Evolutionary conservation across 2,329 filamentous ascomycete genomes (phyloP).

Genomic region (Penicillium crustosum): DNA sequence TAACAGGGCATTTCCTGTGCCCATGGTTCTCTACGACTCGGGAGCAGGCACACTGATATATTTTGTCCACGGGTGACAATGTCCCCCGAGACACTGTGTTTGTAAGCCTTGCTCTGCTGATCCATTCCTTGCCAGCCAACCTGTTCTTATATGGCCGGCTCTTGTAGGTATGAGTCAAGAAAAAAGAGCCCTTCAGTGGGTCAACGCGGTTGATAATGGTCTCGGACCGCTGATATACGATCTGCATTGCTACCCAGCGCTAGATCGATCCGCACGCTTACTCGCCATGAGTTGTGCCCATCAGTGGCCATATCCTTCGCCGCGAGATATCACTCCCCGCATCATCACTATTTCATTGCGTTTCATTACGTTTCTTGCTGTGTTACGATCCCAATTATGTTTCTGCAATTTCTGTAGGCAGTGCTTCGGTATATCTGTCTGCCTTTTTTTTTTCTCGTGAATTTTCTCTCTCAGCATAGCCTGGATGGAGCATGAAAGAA

Average conservation of each 20-base stretch:
- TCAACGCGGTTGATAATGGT: constrained; percentile 5
- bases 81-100: not conserved
- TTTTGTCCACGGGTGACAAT: constrained; percentile 2
- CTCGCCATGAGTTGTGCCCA: constrained; percentile 5
- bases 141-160: not conserved
- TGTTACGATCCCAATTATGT: constrained; percentile 13
- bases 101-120: not conserved
- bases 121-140: constrained; percentile 3
- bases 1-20: not conserved
- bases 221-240: constrained; percentile 11
- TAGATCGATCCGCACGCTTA: constrained; percentile 10
- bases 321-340: not conserved
- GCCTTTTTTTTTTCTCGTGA: constrained; percentile 6
- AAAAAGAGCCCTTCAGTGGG: not conserved
- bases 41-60: constrained; percentile 3
- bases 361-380: constrained; percentile 17
- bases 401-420: constrained; percentile 14
- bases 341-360: constrained; percentile 10
- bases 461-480: constrained; percentile 29
- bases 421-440: constrained; percentile 11
- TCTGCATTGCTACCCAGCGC: constrained; percentile 4
- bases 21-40: not conserved
- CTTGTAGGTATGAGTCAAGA: constrained; percentile 4
- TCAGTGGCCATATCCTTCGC: constrained; percentile 6
- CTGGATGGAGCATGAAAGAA: constrained; percentile 37